Conservation (phyloP, 805 yeast species). For the Candida lessepsii region DNA sequence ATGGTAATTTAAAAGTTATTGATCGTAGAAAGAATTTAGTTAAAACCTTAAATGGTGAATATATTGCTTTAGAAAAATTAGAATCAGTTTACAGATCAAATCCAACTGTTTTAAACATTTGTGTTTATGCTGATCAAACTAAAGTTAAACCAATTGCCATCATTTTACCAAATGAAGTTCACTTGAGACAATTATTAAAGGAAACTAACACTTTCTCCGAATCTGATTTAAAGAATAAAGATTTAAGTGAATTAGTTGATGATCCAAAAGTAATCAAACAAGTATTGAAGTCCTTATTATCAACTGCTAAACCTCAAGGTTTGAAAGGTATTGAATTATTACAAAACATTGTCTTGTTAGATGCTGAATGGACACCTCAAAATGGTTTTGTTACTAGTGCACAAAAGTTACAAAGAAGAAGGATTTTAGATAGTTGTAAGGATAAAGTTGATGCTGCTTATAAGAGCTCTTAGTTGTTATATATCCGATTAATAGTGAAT, state of each 20-base stretch:
- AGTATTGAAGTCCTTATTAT: constrained; percentile 57
- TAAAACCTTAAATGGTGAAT: constrained; percentile 95
- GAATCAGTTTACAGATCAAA: constrained; percentile 90
- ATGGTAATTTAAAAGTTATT: constrained; percentile 77
- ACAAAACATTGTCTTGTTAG: constrained; percentile 72
- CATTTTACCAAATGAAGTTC: constrained; percentile 74
- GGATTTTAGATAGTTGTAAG: constrained; percentile 70
- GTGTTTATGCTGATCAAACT: constrained; percentile 87
- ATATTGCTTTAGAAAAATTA: constrained; percentile 92
- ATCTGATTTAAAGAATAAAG: constrained; percentile 43
- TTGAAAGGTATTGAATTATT: constrained; percentile 82
- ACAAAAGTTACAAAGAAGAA: constrained; percentile 91
- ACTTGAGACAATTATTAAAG: constrained; percentile 56
- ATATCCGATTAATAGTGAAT: neutral
- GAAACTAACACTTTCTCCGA: constrained; percentile 49
- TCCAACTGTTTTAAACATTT: constrained; percentile 70
- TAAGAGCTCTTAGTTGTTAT: constrained; percentile 5
- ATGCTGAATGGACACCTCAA: constrained; percentile 98
- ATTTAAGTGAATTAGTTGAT: constrained; percentile 48
- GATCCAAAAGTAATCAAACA: constrained; percentile 56
- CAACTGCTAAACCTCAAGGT: constrained; percentile 79
- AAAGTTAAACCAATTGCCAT: constrained; percentile 93
- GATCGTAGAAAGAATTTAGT: constrained; percentile 96
- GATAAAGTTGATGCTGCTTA: constrained; percentile 69
- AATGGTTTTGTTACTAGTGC: constrained; percentile 93